phyloP scores from a whole-genome alignment of 1,284 basidiomycete genomes.

The Anthracocystis walkeri region DNA sequence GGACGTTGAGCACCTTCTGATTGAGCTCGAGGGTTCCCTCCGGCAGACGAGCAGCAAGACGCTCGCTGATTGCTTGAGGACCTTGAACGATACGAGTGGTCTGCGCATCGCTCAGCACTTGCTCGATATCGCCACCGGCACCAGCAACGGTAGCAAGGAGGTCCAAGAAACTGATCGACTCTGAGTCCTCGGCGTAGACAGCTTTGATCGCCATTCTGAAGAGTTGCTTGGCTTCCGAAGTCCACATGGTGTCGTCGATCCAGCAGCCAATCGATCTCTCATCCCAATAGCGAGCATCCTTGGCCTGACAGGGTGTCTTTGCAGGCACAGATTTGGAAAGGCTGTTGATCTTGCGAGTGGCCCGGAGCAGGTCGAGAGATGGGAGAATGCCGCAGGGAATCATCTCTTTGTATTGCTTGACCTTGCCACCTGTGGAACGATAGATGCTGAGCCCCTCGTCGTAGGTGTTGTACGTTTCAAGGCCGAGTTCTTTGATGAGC shows the following conservation, averaged over 20 bases:
- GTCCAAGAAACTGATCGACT: constrained; percentile 46
- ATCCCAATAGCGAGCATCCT: constrained; percentile 37
- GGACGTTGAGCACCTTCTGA: constrained; percentile 21
- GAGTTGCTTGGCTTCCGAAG: constrained; percentile 36
- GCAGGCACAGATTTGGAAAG: constrained; percentile 36
- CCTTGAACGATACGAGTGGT: constrained; percentile 42
- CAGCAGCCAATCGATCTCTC: constrained; percentile 46
- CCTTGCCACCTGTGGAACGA: constrained; percentile 32
- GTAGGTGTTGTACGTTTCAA: constrained; percentile 61
- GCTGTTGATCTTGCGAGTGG: constrained; percentile 48
- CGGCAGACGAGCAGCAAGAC: constrained; percentile 36
- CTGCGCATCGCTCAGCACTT: constrained; percentile 45
- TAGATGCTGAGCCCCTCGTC: constrained; percentile 44
- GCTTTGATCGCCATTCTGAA: constrained; percentile 47
- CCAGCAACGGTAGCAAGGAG: constrained; percentile 39
- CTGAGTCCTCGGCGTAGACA: constrained; percentile 47
- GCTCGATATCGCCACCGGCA: constrained; percentile 43
- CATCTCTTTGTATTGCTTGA: constrained; percentile 40
- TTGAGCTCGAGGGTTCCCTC: constrained; percentile 13
- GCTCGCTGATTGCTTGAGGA: constrained; percentile 37
- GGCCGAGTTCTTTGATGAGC: constrained; percentile 70
- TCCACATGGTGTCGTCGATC: constrained; percentile 48
- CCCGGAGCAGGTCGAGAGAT: constrained; percentile 39
- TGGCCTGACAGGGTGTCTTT: constrained; percentile 25
- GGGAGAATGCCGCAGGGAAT: constrained; percentile 43